Evolutionary conservation across 2,329 filamentous ascomycete genomes (phyloP).

Genomic region (Paecilomyces formosus): DNA sequence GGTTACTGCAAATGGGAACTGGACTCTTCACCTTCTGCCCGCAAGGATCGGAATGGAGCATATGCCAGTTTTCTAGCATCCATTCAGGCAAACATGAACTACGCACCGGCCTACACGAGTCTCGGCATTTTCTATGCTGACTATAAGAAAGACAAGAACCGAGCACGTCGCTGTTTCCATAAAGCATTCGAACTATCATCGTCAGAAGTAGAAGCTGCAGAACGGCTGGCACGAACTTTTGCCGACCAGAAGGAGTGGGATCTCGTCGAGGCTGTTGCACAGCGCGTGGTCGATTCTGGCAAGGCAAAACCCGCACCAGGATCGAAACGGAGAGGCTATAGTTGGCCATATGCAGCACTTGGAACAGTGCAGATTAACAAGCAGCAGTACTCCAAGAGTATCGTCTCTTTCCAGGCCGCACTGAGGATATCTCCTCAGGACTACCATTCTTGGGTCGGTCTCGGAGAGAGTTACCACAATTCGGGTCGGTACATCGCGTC

Average conservation of each 20-base stretch:
- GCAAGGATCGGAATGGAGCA: constrained; percentile 73
- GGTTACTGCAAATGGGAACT: constrained; percentile 82
- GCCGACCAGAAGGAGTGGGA: constrained; percentile 94
- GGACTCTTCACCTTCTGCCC: constrained; percentile 63
- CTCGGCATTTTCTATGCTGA: constrained; percentile 87
- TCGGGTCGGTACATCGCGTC: constrained; percentile 92
- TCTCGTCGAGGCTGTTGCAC: constrained; percentile 84
- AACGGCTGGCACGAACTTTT: constrained; percentile 77
- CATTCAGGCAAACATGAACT: constrained; percentile 78
- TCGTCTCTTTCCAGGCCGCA: constrained; percentile 86
- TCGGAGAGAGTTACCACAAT: constrained; percentile 96
- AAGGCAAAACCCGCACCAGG: constrained; percentile 84
- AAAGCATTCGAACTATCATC: constrained; percentile 91
- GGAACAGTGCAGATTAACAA: constrained; percentile 93
- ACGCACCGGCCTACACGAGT: constrained; percentile 83
- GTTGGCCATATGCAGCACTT: constrained; percentile 91
- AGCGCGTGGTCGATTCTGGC: constrained; percentile 88
- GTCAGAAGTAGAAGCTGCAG: constrained; percentile 77
- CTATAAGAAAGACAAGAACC: constrained; percentile 77
- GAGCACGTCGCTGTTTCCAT: constrained; percentile 88
- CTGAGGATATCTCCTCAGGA: constrained; percentile 75
- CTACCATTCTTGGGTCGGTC: constrained; percentile 91
- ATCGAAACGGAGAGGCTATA: constrained; percentile 85
- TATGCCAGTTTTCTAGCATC: constrained; percentile 78
- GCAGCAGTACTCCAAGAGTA: constrained; percentile 80